Evolutionary conservation across 768 basidiomycete species (phyloP).

Genomic region (Daedalea quercina): DNA sequence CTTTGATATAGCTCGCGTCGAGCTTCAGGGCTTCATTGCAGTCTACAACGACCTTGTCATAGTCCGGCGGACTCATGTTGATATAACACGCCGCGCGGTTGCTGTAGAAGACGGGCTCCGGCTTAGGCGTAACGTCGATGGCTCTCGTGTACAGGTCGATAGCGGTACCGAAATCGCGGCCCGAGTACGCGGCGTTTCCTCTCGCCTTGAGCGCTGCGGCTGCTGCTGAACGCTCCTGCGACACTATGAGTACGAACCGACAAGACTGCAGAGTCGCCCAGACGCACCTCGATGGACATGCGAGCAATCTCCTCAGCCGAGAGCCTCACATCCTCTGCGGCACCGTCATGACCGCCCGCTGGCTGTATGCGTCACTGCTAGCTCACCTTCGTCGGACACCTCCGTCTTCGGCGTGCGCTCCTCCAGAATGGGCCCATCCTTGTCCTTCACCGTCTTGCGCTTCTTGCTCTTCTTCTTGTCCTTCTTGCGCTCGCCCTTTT

Average conservation of each 20-base stretch:
- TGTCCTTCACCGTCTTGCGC: slow-evolving; percentile 48
- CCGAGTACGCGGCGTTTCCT: slow-evolving; percentile 67
- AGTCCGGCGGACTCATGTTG: slow-evolving; percentile 81
- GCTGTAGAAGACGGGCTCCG: slow-evolving; percentile 91
- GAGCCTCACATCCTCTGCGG: slow-evolving; percentile 35
- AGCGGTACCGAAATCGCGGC: slow-evolving; percentile 52
- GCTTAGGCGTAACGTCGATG: slow-evolving; percentile 65
- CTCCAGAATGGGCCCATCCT: slow-evolving; percentile 75
- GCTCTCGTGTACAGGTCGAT: slow-evolving; percentile 67
- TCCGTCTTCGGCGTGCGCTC: slow-evolving; percentile 47
- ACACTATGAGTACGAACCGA: not conserved
- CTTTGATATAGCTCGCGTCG: slow-evolving; percentile 83
- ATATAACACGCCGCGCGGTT: slow-evolving; percentile 98
- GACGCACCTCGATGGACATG: slow-evolving; percentile 50
- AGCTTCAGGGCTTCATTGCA: slow-evolving; percentile 84
- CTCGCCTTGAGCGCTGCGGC: slow-evolving; percentile 62
- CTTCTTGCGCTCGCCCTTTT: slow-evolving; percentile 40
- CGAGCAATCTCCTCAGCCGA: slow-evolving; percentile 49
- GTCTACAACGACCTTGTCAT: slow-evolving; percentile 78
- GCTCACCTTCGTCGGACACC: slow-evolving; percentile 23
- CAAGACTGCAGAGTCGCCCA: not conserved
- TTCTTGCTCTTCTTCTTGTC: slow-evolving; percentile 53
- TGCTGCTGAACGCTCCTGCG: slow-evolving; percentile 55
- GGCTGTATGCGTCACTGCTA: not conserved
- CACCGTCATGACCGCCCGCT: slow-evolving; percentile 4